Percentiles rank a stretch among this genome's conserved stretches.
Conservation (phyloP, 345 rosid genomes). For the Gossypium raimondii region DNA sequence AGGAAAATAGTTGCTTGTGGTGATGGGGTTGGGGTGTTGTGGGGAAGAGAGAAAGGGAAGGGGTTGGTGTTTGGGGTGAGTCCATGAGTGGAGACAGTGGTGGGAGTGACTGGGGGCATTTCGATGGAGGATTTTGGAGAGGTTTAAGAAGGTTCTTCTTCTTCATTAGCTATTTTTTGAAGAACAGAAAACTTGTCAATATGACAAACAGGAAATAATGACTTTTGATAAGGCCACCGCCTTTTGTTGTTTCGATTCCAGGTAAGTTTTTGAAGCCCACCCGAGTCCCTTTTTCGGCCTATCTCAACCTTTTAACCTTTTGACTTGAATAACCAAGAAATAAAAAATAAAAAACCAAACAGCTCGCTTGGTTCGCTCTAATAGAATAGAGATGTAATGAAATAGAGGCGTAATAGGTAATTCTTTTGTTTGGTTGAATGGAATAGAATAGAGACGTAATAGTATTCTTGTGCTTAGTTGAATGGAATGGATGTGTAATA, state of each 20-base stretch:
- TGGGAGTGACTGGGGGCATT: slow-evolving; percentile 19
- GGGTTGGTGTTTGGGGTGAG: slow-evolving; percentile 45
- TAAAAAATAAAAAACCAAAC: not conserved
- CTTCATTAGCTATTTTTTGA: slow-evolving; percentile 33
- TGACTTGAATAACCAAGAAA: not conserved
- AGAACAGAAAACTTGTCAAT: not conserved
- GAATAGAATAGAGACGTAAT: no score
- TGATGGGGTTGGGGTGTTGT: slow-evolving; percentile 27
- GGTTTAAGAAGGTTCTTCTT: slow-evolving; percentile 43
- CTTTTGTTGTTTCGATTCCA: not conserved
- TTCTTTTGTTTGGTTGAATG: no score
- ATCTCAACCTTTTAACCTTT: not conserved
- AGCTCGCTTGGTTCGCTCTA: no score
- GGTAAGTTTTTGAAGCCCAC: not conserved
- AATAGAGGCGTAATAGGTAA: no score
- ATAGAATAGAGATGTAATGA: no score
- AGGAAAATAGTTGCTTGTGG: slow-evolving; percentile 39
- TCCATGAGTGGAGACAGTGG: slow-evolving; percentile 37
- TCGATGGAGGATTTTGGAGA: slow-evolving; percentile 22
- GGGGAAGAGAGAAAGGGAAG: slow-evolving; percentile 63
- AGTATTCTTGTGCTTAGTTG: no score
- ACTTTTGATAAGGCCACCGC: not conserved
- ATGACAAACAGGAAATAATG: not conserved
- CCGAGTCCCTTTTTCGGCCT: not conserved
- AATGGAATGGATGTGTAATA: no score